Conservation (phyloP, 805 yeast genomes). For the Wickerhamomyces alni region DNA sequence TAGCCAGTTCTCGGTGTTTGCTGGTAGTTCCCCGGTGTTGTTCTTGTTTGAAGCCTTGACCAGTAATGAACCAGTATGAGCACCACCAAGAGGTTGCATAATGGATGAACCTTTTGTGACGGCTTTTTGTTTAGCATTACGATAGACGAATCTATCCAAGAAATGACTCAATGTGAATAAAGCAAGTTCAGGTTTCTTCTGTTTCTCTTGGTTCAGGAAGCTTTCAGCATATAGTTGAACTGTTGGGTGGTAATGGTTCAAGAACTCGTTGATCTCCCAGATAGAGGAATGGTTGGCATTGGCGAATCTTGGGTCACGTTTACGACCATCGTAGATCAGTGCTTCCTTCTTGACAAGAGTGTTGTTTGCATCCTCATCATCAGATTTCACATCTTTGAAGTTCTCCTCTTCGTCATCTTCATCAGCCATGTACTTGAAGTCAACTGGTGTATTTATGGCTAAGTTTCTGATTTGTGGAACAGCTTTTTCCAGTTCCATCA, state of each 20-base stretch:
- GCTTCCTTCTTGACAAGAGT: conserved; percentile 8
- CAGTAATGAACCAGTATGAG: conserved; percentile 62
- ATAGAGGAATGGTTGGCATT: conserved; percentile 74
- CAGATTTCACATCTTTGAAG: conserved; percentile 26
- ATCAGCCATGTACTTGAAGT: conserved; percentile 42
- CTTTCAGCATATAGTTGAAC: conserved; percentile 73
- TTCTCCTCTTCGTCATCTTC: conserved; percentile 37
- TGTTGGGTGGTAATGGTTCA: conserved; percentile 88
- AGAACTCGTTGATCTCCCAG: conserved; percentile 79
- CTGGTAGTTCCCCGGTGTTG: conserved; percentile 50
- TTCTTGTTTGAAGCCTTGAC: conserved; percentile 53
- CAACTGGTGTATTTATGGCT: conserved; percentile 47
- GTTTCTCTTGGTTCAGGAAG: conserved; percentile 37
- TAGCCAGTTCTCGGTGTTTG: conserved; percentile 81
- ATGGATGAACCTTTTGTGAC: conserved; percentile 80
- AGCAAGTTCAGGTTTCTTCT: conserved; percentile 83
- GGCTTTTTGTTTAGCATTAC: conserved; percentile 78
- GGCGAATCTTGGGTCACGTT: conserved; percentile 91
- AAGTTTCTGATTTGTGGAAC: conserved; percentile 65
- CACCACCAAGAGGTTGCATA: conserved; percentile 96
- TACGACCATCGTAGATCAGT: conserved; percentile 65
- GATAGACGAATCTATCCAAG: conserved; percentile 92
- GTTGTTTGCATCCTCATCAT: conserved; percentile 18
- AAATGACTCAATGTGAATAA: conserved; percentile 84
- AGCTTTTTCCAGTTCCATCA: conserved; percentile 59